Evolutionary conservation across 2,329 filamentous ascomycete species (phyloP), one percentile per base, ranked within the genome.

Genomic region (Calonectria naviculata): DNA sequence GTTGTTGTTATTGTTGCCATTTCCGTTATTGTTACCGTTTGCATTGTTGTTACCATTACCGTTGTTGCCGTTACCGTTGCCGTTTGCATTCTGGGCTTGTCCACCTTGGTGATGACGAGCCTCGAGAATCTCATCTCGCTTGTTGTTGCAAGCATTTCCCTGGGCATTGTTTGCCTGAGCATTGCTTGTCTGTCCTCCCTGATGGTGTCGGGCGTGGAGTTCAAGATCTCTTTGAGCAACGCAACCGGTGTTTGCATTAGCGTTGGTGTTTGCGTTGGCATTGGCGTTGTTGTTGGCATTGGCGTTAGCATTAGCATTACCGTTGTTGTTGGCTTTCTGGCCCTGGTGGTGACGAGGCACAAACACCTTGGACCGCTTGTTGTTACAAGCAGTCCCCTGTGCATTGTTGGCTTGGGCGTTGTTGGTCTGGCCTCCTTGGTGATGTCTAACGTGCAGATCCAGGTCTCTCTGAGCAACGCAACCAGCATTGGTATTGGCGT

Each of bases 331-430:
- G 15, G 24, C 28, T 9, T 65, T 38, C 24, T 49, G 41, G 13
- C 49, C 60, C 13, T 65, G 67, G 12, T 68, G 67, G 17, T 68
- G 67, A 21, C 67, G 67, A 9, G 67, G 41, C n/a, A 58, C 60
- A 5, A 68, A 31, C 21, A 19, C 26, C 2, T 65, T 60, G 10
- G 49, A 41, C 21, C 67, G 47, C 24, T 68, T 68, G 34, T 58
- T 63, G 38, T 58, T 63, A 15, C 44, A 26, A 12, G 24, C 36
- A 28, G 28, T 64, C 8, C 41, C 64, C 3, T 49, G 38, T 5
- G 46, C 46, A 10, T 54, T 54, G 13, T 49, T 61, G 8, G 41
- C 31, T 13, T 68, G 24, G 2, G n/a, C n/a, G 8, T 54, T 54
- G 13, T 49, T 61, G 8, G 41, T 38, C 17, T 68, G 24, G 2